Conservation (phyloP, 495 filamentous ascomycete species). For the Penicillium bialowiezense region DNA sequence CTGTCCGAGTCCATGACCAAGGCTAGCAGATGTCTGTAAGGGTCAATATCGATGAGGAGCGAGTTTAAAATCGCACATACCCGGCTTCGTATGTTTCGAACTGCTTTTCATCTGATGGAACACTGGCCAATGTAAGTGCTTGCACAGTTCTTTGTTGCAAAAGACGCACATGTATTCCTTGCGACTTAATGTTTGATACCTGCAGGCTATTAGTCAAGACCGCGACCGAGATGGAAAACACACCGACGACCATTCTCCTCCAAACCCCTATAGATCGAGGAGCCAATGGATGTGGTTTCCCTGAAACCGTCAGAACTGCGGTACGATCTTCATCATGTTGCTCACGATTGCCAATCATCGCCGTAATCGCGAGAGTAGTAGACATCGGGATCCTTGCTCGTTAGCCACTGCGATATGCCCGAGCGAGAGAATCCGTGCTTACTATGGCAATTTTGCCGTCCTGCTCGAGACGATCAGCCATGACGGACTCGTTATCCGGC, state of each 20-base stretch:
- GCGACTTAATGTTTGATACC: slow-evolving; percentile 13
- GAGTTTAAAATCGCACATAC: slow-evolving; percentile 1
- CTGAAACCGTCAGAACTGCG: not conserved
- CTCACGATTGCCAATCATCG: slow-evolving; percentile 15
- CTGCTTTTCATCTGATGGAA: slow-evolving; percentile 24
- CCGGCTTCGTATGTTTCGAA: slow-evolving; percentile 24
- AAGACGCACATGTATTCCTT: slow-evolving; percentile 14
- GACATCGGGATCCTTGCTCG: slow-evolving; percentile 2
- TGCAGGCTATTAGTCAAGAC: not conserved
- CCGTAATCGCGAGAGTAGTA: not conserved
- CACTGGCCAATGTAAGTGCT: not conserved
- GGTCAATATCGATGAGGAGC: not conserved
- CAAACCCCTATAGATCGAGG: slow-evolving; percentile 16
- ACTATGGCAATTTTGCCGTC: not conserved
- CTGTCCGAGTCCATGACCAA: slow-evolving; percentile 14
- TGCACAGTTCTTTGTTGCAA: too few relatives aligned
- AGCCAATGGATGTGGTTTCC: slow-evolving; percentile 20
- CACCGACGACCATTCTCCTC: slow-evolving; percentile 22
- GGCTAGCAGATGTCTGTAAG: slow-evolving; percentile 14
- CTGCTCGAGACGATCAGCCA: not conserved
- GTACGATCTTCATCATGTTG: not conserved
- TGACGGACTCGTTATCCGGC: not conserved
- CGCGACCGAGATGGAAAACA: not conserved
- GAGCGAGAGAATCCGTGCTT: not conserved
- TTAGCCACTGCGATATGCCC: too few relatives aligned